phyloP scores from a whole-genome alignment of 352 stramenopile species.

The Achlya hypogyna region DNA sequence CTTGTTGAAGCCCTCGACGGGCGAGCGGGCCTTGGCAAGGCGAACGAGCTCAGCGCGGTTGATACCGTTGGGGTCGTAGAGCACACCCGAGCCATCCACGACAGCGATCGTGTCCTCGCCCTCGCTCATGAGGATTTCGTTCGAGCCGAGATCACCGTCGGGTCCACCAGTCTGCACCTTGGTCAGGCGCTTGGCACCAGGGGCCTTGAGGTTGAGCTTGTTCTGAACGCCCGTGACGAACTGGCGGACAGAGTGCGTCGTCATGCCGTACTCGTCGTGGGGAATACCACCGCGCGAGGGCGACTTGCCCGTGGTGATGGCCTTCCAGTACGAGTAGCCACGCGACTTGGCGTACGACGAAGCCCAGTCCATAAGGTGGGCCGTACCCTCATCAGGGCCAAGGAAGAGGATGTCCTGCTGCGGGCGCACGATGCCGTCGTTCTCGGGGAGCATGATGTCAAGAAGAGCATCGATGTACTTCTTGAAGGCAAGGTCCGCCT shows the following conservation, averaged over 20 bases:
- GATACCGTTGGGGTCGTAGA: conserved; percentile 24
- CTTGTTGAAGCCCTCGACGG: conserved; percentile 30
- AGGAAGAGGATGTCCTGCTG: conserved; percentile 80
- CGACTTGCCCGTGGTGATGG: conserved; percentile 81
- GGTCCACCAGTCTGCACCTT: conserved; percentile 24
- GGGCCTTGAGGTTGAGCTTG: conserved; percentile 62
- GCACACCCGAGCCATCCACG: conserved; percentile 24
- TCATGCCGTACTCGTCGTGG: conserved; percentile 83
- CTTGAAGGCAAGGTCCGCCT: conserved; percentile 64
- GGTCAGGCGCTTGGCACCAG: conserved; percentile 70
- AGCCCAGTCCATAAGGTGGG: conserved; percentile 63
- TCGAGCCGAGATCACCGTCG: conserved; percentile 26
- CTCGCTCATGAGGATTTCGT: conserved; percentile 24
- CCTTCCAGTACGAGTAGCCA: conserved; percentile 67
- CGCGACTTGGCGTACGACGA: conserved; percentile 71
- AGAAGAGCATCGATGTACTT: conserved; percentile 79
- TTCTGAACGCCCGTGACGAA: conserved; percentile 72
- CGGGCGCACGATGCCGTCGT: conserved; percentile 58
- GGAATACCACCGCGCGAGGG: conserved; percentile 61
- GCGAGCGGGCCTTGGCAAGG: conserved; percentile 18
- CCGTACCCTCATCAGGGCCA: conserved; percentile 77
- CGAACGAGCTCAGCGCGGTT: conserved; percentile 22
- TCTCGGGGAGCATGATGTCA: conserved; percentile 68
- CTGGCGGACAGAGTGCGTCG: conserved; percentile 70
- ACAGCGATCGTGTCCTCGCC: conserved; percentile 23